These are phyloP conservation scores for Coniochaeta ligniaria DNA, from an alignment of 2,329 filamentous ascomycete species.

Conservation along the genomic window DNA sequence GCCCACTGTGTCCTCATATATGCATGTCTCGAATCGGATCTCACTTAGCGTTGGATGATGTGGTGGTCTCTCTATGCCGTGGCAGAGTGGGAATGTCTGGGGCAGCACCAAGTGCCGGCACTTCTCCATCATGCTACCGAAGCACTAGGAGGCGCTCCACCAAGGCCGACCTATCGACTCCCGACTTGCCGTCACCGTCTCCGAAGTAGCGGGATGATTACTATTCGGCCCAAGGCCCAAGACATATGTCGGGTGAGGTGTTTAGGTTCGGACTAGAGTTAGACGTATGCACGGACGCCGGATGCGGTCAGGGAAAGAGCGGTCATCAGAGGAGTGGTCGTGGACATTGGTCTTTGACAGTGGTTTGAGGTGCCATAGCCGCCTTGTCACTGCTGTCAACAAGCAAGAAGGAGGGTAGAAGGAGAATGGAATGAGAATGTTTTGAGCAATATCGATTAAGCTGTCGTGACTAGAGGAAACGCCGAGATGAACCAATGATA, in stretches of 20 bases:
- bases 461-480: neutral
- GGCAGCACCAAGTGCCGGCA: neutral
- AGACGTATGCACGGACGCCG: neutral
- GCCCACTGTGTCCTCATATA: neutral
- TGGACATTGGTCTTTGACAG: neutral
- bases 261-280: neutral
- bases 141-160: neutral
- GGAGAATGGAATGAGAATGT: neutral
- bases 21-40: constrained; percentile 1
- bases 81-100: neutral
- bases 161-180: neutral
- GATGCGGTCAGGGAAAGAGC: neutral
- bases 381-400: neutral
- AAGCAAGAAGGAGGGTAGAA: neutral
- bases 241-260: neutral
- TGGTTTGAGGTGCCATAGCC: neutral
- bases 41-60: neutral
- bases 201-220: neutral
- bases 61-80: neutral
- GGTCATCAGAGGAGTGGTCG: neutral
- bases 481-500: neutral
- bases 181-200: neutral
- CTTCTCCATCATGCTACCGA: neutral
- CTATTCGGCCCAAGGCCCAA: neutral
- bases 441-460: neutral